Conservation (phyloP, 768 basidiomycete genomes). For the Amanita polypyramis region DNA sequence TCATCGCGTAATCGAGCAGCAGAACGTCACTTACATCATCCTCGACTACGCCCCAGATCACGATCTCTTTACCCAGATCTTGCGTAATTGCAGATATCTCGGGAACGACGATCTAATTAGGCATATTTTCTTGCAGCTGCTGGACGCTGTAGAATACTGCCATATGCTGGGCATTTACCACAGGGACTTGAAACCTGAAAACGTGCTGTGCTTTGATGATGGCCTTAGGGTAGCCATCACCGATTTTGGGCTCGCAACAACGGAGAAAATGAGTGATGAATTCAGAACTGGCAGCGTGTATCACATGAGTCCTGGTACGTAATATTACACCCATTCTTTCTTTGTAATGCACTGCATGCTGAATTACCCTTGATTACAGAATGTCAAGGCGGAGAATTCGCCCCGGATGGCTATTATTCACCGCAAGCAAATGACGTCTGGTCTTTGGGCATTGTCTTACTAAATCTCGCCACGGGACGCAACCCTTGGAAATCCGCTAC, state of each 20-base stretch:
- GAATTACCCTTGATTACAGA: conserved; percentile 35
- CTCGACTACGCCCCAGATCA: conserved; percentile 93
- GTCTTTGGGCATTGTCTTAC: conserved; percentile 94
- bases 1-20: conserved; percentile 84
- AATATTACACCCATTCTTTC: not conserved
- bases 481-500: conserved; percentile 98
- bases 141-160: conserved; percentile 93
- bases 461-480: conserved; percentile 93
- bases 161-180: conserved; percentile 93
- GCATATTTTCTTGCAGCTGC: conserved; percentile 87
- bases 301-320: conserved; percentile 91
- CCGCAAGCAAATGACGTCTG: conserved; percentile 91
- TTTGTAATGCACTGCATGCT: not conserved
- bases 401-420: conserved; percentile 67
- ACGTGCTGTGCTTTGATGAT: conserved; percentile 79
- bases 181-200: conserved; percentile 97
- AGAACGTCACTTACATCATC: conserved; percentile 79
- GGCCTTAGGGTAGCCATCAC: conserved; percentile 82
- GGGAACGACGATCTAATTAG: conserved; percentile 86
- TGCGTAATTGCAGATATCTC: conserved; percentile 72
- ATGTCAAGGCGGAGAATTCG: conserved; percentile 81
- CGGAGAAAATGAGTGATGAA: conserved; percentile 78
- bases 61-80: conserved; percentile 93
- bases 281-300: conserved; percentile 94
- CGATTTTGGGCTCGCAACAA: conserved; percentile 93